phyloP scores from a whole-genome alignment of 257 asterid genomes.

The Gardenia jasminoides region DNA sequence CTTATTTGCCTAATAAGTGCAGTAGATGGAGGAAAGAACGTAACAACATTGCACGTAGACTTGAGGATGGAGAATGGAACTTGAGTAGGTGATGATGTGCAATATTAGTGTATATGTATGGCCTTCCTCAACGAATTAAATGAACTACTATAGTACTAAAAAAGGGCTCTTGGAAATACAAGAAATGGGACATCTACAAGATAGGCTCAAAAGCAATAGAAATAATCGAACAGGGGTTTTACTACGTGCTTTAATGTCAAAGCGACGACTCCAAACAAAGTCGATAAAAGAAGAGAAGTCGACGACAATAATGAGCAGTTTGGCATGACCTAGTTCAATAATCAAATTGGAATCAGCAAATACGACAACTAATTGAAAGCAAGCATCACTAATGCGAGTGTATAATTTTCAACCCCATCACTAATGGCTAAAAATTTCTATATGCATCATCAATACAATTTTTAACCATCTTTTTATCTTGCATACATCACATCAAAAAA shows the following conservation, averaged over 20 bases:
- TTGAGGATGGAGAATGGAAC: neutral
- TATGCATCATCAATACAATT: too few relatives aligned
- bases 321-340: neutral
- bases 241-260: neutral
- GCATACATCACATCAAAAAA: too few relatives aligned
- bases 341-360: neutral
- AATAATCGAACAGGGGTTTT: neutral
- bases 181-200: neutral
- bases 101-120: neutral
- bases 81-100: neutral
- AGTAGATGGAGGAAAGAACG: too few relatives aligned
- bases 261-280: neutral
- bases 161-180: neutral
- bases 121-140: neutral
- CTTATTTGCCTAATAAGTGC: too few relatives aligned
- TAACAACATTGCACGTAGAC: neutral
- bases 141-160: neutral
- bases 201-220: neutral
- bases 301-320: neutral
- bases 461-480: too few relatives aligned
- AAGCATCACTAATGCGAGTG: neutral
- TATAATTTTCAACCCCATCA: too few relatives aligned
- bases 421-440: too few relatives aligned
- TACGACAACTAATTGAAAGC: too few relatives aligned
- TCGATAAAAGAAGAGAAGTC: neutral